Base-by-base conservation (phyloP, 1,284 basidiomycete genomes). In the Trichosporon asahii region DNA sequence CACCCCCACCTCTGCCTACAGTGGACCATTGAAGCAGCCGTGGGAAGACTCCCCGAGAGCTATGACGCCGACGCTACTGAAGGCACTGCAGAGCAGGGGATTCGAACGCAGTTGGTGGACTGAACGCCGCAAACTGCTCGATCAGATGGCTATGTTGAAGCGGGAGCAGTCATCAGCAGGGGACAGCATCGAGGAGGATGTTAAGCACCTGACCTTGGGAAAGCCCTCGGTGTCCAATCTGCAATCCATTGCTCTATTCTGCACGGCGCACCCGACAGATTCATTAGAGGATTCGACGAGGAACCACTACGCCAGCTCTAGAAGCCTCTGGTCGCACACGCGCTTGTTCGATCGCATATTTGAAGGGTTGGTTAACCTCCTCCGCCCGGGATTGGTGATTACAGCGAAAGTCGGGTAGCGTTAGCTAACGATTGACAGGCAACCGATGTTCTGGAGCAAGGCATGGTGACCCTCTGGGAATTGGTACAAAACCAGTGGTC, bases 61-160 rank as follows among this genome's bases (percentile, higher is more conserved):
- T 14, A 68, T 74, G 68, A 70, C 73, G 3, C 73, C 73, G 2
- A 70, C 68, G 15, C 49, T 74, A 2, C 53, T 74, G 27, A 23
- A 69, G 7, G 55, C 55, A 0, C 70, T 82, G 44, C 76, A 77
- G 65, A 75, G 75, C 35, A 70, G 80, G 35, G 74, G 68, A 44
- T 73, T 77, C 60, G 81, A 82, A 72, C 57, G 79, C n/a, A 74
- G 72, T 33, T 82, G 80, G 80, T 82, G 81, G 81, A 67, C 74
- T 5, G 72, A 74, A 57, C 73, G 78, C 25, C 75, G 78, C 27
- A 75, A 79, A 44, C 70, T 78, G 8, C 44, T 79, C 18, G 76
- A 78, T 18, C 73, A 77, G 46, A 75, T 76, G 15, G 72, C 74
- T 1, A 73, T 75, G 1, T 23, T 76, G 23, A 76, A 71, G 49